These are phyloP conservation scores for Blastobotrys aristatus DNA, from an alignment of 1,139 yeast species.

Conservation along the genomic window DNA sequence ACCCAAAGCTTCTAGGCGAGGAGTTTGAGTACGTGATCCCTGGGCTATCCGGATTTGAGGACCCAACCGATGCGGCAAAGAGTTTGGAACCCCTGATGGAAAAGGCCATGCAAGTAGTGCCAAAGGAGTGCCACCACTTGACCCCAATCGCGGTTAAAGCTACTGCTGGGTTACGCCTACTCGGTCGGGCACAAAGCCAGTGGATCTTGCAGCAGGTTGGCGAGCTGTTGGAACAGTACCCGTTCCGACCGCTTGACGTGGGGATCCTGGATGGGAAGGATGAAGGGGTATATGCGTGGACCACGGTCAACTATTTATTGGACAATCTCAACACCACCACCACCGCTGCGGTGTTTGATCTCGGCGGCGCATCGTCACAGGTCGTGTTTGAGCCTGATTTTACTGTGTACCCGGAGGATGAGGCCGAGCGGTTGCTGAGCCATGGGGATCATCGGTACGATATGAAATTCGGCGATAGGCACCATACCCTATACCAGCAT, in stretches of 20 bases:
- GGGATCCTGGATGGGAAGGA: slow-evolving; percentile 90
- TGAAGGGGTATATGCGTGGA: slow-evolving; percentile 96
- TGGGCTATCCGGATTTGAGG: slow-evolving; percentile 76
- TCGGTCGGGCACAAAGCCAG: slow-evolving; percentile 65
- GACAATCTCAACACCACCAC: slow-evolving; percentile 59
- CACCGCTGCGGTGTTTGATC: slow-evolving; percentile 89
- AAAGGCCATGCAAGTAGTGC: slow-evolving; percentile 66
- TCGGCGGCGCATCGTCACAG: slow-evolving; percentile 97
- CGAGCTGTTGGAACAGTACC: slow-evolving; percentile 50
- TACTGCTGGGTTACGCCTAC: slow-evolving; percentile 82
- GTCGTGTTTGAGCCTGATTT: slow-evolving; percentile 84
- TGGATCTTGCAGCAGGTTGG: slow-evolving; percentile 39
- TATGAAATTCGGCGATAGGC: slow-evolving; percentile 66
- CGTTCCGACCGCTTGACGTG: slow-evolving; percentile 73
- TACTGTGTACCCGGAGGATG: slow-evolving; percentile 27
- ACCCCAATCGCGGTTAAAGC: slow-evolving; percentile 93
- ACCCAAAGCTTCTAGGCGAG: slow-evolving; percentile 66
- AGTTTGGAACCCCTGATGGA: slow-evolving; percentile 75
- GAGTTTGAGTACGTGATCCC: slow-evolving; percentile 79
- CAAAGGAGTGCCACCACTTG: slow-evolving; percentile 59
- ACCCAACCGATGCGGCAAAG: slow-evolving; percentile 65
- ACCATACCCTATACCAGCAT: slow-evolving; percentile 73
- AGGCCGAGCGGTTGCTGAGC: slow-evolving; percentile 49
- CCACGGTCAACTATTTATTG: slow-evolving; percentile 78
- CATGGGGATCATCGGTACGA: slow-evolving; percentile 84